These are phyloP conservation scores for Camelina neglecta DNA, from an alignment of 345 rosid genomes.

Conservation along the genomic window DNA sequence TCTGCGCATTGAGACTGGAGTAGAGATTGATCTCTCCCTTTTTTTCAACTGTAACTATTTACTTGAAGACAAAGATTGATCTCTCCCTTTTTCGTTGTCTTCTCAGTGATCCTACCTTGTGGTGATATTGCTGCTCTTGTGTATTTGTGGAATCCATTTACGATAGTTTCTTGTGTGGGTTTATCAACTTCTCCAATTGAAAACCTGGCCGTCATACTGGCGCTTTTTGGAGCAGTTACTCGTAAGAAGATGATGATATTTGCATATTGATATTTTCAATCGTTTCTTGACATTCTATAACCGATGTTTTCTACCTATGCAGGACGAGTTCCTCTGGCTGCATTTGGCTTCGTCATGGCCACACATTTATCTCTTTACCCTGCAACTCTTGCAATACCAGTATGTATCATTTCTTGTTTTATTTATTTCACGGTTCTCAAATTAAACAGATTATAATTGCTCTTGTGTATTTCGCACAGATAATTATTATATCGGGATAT, in stretches of 20 bases:
- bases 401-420: conserved; percentile 40
- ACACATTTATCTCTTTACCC: conserved; percentile 92
- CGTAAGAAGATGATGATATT: conserved; percentile 55
- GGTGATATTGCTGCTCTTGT: conserved; percentile 89
- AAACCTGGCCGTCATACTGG: conserved; percentile 65
- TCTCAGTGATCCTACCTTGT: conserved; percentile 58
- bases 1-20: conserved; percentile 12
- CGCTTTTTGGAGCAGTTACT: conserved; percentile 78
- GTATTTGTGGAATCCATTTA: conserved; percentile 93
- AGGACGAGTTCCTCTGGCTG: conserved; percentile 86
- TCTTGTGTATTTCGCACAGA: conserved; percentile 51
- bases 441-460: background rate
- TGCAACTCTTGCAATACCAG: conserved; percentile 75
- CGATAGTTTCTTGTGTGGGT: conserved; percentile 81
- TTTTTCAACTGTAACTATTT: background rate
- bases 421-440: conserved; percentile 15
- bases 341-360: conserved; percentile 93
- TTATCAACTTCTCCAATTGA: conserved; percentile 88
- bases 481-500: conserved; percentile 69
- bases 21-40: background rate
- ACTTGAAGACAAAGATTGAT: conserved; percentile 37
- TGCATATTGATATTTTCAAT: background rate
- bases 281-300: background rate
- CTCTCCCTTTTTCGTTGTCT: conserved; percentile 24
- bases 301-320: conserved; percentile 29